A percentile compares a stretch with the other conserved stretches of the same genome.
These are phyloP conservation scores for Lentinula raphanica DNA, from an alignment of 768 basidiomycete species.

Conservation along the genomic window DNA sequence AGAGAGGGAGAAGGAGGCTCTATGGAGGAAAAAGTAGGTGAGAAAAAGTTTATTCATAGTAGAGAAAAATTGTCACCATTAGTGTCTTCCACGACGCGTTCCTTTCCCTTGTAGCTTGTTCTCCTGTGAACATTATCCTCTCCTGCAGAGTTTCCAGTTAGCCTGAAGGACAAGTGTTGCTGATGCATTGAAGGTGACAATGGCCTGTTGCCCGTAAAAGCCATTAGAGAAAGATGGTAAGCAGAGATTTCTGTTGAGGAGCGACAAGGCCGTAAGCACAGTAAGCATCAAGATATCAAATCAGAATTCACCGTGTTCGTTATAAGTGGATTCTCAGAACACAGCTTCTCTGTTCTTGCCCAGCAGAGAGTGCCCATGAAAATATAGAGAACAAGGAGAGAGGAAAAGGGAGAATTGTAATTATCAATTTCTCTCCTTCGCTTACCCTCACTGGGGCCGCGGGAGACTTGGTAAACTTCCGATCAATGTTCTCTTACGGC, in stretches of 20 bases:
- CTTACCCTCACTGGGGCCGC: background rate
- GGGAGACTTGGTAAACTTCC: background rate
- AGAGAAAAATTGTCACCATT: background rate
- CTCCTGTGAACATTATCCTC: background rate
- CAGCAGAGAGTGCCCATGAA: background rate
- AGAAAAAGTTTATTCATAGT: background rate
- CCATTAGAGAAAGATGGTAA: background rate
- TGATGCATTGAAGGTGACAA: background rate
- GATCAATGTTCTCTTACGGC: background rate
- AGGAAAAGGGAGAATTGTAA: background rate
- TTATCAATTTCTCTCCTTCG: background rate
- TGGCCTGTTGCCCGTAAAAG: background rate
- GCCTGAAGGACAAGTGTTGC: background rate
- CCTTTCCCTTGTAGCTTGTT: slow-evolving; percentile 3
- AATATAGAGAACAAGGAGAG: background rate
- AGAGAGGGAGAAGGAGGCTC: slow-evolving; percentile 5
- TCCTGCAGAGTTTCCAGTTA: background rate
- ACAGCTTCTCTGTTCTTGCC: background rate
- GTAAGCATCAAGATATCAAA: slow-evolving; percentile 3
- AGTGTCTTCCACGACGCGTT: slow-evolving; percentile 1
- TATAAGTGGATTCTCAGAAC: background rate
- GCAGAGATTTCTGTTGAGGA: background rate
- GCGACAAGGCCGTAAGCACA: background rate
- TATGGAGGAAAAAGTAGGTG: background rate
- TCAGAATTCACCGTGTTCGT: background rate